phyloP scores from a whole-genome alignment of 108 stramenopile species.

The Parmales sp. region DNA sequence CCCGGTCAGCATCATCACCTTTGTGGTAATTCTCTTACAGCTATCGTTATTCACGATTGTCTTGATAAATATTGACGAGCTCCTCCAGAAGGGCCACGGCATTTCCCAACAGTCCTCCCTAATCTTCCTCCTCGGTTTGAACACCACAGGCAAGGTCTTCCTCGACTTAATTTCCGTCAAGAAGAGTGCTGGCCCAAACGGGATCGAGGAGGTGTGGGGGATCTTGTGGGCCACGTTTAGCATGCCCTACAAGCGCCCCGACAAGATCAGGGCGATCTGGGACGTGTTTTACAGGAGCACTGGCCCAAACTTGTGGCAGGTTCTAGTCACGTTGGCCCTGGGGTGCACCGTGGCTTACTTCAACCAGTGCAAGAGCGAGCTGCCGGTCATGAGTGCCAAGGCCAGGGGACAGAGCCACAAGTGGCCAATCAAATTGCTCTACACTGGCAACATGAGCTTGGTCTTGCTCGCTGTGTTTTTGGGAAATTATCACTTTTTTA shows the following conservation, averaged over 20 bases:
- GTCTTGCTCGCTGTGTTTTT: slow-evolving; percentile 97
- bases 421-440: slow-evolving; percentile 97
- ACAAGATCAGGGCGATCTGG: slow-evolving; percentile 88
- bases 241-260: slow-evolving; percentile 73
- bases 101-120: slow-evolving; percentile 83
- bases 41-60: too few species aligned
- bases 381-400: slow-evolving; percentile 95
- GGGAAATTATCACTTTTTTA: slow-evolving; percentile 96
- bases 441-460: slow-evolving; percentile 99
- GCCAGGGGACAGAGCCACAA: slow-evolving; percentile 90
- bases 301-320: slow-evolving; percentile 95
- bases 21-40: too few species aligned
- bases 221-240: too few species aligned
- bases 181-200: too few species aligned
- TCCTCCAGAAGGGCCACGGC: slow-evolving; percentile 98
- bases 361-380: slow-evolving; percentile 97
- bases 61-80: slow-evolving; percentile 96
- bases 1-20: too few species aligned
- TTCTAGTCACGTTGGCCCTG: slow-evolving; percentile 87
- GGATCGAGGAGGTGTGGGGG: too few species aligned
- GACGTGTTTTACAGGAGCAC: slow-evolving; percentile 95
- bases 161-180: too few species aligned
- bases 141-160: slow-evolving; percentile 98
- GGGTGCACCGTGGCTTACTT: slow-evolving; percentile 98
- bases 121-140: slow-evolving; percentile 98